phyloP scores from a whole-genome alignment of 768 basidiomycete genomes.

The Hygrocybe punicea region DNA sequence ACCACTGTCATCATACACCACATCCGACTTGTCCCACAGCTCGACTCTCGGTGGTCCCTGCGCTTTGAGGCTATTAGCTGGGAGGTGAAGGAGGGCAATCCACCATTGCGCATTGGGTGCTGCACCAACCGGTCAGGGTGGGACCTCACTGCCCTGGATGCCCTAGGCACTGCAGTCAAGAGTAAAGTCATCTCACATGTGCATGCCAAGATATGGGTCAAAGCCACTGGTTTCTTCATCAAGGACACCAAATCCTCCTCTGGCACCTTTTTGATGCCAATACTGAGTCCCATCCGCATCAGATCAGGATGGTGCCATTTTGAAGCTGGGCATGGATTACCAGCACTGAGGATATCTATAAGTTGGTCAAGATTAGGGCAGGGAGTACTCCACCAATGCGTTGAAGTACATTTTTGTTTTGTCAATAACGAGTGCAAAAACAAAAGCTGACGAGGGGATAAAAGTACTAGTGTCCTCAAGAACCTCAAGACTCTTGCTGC shows the following conservation, averaged over 20 bases:
- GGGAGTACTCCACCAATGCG: slow-evolving; percentile 91
- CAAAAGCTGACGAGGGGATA: slow-evolving; percentile 15
- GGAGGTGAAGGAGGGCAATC: slow-evolving; percentile 69
- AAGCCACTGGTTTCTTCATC: slow-evolving; percentile 76
- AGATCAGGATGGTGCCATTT: slow-evolving; percentile 87
- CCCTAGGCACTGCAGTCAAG: slow-evolving; percentile 80
- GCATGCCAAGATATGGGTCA: slow-evolving; percentile 93
- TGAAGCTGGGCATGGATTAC: slow-evolving; percentile 96
- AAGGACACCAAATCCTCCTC: slow-evolving; percentile 85
- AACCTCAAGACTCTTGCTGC: slow-evolving; percentile 72
- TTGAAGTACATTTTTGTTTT: slow-evolving; percentile 76
- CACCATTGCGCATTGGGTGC: slow-evolving; percentile 81
- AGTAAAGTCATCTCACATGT: slow-evolving; percentile 91
- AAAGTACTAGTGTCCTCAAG: slow-evolving; percentile 64
- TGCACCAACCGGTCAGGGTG: slow-evolving; percentile 85
- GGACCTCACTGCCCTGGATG: slow-evolving; percentile 61
- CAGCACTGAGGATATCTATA: slow-evolving; percentile 96
- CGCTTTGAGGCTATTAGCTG: slow-evolving; percentile 90
- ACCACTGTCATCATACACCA: slow-evolving; percentile 45
- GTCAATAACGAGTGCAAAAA: too few species aligned
- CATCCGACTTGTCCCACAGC: slow-evolving; percentile 92
- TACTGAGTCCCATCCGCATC: slow-evolving; percentile 70
- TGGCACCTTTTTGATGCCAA: slow-evolving; percentile 92
- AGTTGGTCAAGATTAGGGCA: slow-evolving; percentile 87
- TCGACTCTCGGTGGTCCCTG: slow-evolving; percentile 84